A percentile compares a stretch with the other conserved stretches of the same genome.
Evolutionary conservation across 306 rosid species (phyloP).

Genomic region (Quercus agrifolia): DNA sequence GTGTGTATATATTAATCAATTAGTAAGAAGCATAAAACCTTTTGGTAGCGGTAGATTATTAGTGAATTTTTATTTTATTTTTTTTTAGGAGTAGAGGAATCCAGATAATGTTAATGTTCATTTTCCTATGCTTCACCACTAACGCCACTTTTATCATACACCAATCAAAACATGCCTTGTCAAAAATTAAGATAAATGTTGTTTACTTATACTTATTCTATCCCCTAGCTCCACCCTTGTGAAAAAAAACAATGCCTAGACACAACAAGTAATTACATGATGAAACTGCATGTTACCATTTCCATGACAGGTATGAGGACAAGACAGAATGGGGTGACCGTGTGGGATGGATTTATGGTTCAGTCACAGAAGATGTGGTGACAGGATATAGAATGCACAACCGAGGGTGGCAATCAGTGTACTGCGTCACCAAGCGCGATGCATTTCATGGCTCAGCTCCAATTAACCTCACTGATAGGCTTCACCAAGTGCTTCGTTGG

Average conservation of each 20-base stretch:
- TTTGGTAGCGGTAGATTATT: neutral
- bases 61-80: neutral
- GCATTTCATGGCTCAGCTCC: conserved; percentile 55
- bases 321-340: conserved; percentile 62
- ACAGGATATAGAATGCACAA: conserved; percentile 59
- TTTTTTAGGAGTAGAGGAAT: neutral
- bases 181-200: no score
- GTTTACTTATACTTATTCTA: no score
- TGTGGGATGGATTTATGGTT: conserved; percentile 62
- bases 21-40: no score
- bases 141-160: no score
- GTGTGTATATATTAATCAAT: no score
- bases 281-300: neutral
- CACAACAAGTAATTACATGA: neutral
- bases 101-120: no score
- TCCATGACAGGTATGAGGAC: conserved; percentile 43
- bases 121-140: no score
- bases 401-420: conserved; percentile 59
- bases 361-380: conserved; percentile 56
- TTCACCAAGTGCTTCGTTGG: conserved; percentile 56
- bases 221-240: no score
- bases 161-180: no score
- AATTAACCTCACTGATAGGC: conserved; percentile 45
- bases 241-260: no score
- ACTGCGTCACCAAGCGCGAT: conserved; percentile 50